Evolutionary conservation across 257 asterid species (phyloP).

Genomic region (Solanum pimpinellifolium): DNA sequence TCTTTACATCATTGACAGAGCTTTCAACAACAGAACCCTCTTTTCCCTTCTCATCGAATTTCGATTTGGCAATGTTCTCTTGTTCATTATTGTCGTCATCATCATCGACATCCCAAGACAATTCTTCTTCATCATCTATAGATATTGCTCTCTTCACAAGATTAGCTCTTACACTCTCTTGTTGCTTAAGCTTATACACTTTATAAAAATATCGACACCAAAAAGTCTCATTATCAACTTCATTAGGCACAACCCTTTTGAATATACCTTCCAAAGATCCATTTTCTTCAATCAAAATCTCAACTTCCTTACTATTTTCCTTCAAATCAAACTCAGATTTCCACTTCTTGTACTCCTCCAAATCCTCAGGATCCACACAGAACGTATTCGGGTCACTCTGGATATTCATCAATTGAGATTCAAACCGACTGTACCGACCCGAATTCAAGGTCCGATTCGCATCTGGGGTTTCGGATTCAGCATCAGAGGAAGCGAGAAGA

Average conservation of each 20-base stretch:
- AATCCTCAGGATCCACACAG: conserved; percentile 68
- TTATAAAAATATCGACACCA: conserved; percentile 71
- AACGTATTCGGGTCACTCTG: conserved; percentile 51
- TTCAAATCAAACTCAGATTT: conserved; percentile 34
- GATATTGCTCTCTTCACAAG: conserved; percentile 68
- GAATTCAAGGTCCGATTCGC: conserved; percentile 19
- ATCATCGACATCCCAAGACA: conserved; percentile 85
- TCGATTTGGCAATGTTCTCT: background rate
- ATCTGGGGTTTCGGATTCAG: conserved; percentile 54
- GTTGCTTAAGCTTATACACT: conserved; percentile 65
- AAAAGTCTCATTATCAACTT: conserved; percentile 57
- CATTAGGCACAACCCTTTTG: conserved; percentile 36
- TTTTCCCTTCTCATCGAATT: background rate
- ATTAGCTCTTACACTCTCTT: conserved; percentile 67
- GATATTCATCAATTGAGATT: conserved; percentile 48
- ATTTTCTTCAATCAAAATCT: conserved; percentile 44
- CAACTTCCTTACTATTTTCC: conserved; percentile 31
- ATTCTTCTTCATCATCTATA: conserved; percentile 65
- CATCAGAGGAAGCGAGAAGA: conserved; percentile 27
- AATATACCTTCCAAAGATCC: conserved; percentile 39
- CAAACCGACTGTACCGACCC: conserved; percentile 54
- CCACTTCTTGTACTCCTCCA: conserved; percentile 60
- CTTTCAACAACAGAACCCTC: background rate
- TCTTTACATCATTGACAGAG: background rate
- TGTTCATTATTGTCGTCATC: conserved; percentile 31